Conservation (phyloP, 1,284 basidiomycete species). For the Cystobasidiaceae sp. region DNA sequence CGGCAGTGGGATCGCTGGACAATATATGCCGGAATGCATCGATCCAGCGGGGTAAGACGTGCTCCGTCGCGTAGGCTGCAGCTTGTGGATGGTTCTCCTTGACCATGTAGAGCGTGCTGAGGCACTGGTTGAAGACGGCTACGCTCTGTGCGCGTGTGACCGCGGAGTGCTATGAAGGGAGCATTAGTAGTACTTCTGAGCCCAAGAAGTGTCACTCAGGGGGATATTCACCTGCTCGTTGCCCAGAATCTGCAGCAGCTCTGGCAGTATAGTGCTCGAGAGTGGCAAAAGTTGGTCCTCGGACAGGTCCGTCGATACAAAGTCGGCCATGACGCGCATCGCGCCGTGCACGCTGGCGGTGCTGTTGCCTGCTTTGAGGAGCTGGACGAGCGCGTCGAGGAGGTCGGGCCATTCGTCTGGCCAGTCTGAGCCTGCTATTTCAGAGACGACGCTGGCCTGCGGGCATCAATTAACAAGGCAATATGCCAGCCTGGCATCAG, state of each 20-base stretch:
- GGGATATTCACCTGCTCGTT: conserved; percentile 43
- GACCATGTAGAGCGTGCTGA: conserved; percentile 86
- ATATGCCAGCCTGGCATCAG: background rate
- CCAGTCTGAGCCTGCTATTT: conserved; percentile 84
- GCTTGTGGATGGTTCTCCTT: conserved; percentile 83
- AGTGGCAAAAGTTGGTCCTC: conserved; percentile 89
- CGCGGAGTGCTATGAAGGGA: conserved; percentile 59
- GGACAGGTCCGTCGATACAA: conserved; percentile 73
- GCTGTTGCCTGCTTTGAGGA: conserved; percentile 62
- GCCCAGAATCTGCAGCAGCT: conserved; percentile 74
- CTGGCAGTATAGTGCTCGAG: conserved; percentile 73
- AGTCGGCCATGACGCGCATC: conserved; percentile 90
- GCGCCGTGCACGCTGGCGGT: conserved; percentile 77
- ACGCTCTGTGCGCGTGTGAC: conserved; percentile 77
- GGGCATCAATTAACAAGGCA: background rate
- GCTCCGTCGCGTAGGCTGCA: conserved; percentile 72
- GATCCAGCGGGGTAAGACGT: conserved; percentile 82
- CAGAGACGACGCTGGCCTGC: conserved; percentile 75
- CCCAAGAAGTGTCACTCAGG: background rate
- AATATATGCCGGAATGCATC: conserved; percentile 75
- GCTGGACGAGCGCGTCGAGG: conserved; percentile 61
- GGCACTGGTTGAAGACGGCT: conserved; percentile 82
- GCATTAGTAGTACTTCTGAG: background rate
- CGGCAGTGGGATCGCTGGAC: conserved; percentile 39
- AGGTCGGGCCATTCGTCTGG: conserved; percentile 87